Conservation (phyloP, 768 basidiomycete species). For the Trametes meyenii region DNA sequence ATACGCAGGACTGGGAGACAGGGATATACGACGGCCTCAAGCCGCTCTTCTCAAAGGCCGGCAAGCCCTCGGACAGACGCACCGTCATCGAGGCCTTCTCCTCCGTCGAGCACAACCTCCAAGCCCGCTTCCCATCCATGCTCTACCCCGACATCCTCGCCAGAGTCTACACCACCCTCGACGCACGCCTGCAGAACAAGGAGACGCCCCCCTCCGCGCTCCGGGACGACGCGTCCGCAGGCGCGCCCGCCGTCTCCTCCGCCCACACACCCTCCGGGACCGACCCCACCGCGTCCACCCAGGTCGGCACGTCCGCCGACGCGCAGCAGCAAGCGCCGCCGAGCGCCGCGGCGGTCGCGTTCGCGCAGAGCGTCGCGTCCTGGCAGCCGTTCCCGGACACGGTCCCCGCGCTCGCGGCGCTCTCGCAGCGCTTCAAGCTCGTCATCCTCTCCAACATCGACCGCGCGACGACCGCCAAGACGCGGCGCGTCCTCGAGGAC, state of each 20-base stretch:
- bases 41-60: slow-evolving; percentile 45
- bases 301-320: slow-evolving; percentile 19
- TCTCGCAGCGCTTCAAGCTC: slow-evolving; percentile 67
- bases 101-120: slow-evolving; percentile 57
- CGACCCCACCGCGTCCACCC: slow-evolving; percentile 6
- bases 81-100: slow-evolving; percentile 56
- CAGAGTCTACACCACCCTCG: slow-evolving; percentile 35
- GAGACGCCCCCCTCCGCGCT: slow-evolving; percentile 17
- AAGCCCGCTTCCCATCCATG: slow-evolving; percentile 57
- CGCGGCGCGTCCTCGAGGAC: slow-evolving; percentile 52
- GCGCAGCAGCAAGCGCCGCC: background rate
- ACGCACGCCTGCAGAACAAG: slow-evolving; percentile 34
- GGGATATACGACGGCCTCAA: slow-evolving; percentile 59
- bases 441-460: slow-evolving; percentile 81
- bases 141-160: slow-evolving; percentile 66
- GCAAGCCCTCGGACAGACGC: slow-evolving; percentile 49
- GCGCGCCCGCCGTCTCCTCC: slow-evolving; percentile 33
- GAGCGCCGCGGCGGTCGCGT: slow-evolving; percentile 43
- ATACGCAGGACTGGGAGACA: slow-evolving; percentile 70
- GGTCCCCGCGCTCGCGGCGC: slow-evolving; percentile 54
- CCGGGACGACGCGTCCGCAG: slow-evolving; percentile 34
- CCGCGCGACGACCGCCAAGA: slow-evolving; percentile 59
- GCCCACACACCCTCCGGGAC: slow-evolving; percentile 4
- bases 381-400: slow-evolving; percentile 77
- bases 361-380: slow-evolving; percentile 59